phyloP scores from a whole-genome alignment of 163 green algal species.

The Volvox carteri region DNA sequence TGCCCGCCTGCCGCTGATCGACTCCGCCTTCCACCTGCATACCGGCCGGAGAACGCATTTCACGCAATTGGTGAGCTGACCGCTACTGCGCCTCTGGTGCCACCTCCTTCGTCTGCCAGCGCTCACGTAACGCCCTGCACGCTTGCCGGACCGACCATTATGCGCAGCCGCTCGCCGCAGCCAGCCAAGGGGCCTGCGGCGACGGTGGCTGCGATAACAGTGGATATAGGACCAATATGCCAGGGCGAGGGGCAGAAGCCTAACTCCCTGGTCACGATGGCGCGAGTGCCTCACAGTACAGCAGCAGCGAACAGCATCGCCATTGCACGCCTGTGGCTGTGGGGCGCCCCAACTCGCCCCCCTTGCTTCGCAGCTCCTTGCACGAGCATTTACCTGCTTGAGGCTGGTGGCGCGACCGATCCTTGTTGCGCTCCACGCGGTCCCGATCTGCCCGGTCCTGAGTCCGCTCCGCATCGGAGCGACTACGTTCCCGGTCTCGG shows the following conservation, averaged over 20 bases:
- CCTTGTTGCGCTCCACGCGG: conserved; percentile 6
- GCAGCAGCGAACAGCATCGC: background rate
- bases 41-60: background rate
- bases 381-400: conserved; percentile 41
- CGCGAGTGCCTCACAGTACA: background rate
- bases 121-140: background rate
- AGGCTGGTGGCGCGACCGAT: conserved; percentile 17
- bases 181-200: conserved; percentile 9
- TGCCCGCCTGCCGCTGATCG: background rate
- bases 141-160: background rate
- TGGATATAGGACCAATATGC: background rate
- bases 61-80: background rate
- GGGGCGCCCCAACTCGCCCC: background rate
- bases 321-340: background rate
- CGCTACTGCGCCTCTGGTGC: background rate
- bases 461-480: background rate
- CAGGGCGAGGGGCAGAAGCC: background rate
- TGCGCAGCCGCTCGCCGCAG: conserved; percentile 40
- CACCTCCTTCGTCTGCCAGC: background rate
- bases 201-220: background rate
- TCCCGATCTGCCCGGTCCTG: conserved; percentile 11
- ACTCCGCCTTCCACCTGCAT: background rate
- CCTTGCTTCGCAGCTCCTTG: background rate
- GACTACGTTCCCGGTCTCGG: conserved; percentile 9
- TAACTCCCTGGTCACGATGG: background rate